These are phyloP conservation scores for Cerrena zonata DNA, from an alignment of 1,284 basidiomycete genomes.

Conservation along the genomic window DNA sequence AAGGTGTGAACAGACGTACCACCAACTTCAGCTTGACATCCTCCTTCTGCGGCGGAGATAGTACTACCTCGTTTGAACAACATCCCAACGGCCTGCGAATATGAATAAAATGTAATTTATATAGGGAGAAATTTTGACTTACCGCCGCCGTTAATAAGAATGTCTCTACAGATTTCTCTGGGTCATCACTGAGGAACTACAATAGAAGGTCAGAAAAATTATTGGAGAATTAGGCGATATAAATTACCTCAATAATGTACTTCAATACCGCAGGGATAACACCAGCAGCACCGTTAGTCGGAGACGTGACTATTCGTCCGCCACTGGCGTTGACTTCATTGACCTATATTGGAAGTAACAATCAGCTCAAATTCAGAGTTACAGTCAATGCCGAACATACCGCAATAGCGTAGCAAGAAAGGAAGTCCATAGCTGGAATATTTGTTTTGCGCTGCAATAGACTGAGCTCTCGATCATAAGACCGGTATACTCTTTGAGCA, in stretches of 20 bases:
- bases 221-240: not conserved
- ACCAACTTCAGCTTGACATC: constrained; percentile 82
- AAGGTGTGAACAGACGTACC: constrained; percentile 36
- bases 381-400: constrained; percentile 39
- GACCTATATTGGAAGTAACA: not conserved
- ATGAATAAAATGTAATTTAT: no score
- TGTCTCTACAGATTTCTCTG: constrained; percentile 79
- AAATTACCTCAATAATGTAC: constrained; percentile 71
- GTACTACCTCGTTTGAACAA: constrained; percentile 95
- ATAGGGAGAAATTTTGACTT: constrained; percentile 20
- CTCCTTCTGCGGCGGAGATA: constrained; percentile 92
- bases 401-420: constrained; percentile 88
- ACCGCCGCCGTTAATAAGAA: constrained; percentile 81
- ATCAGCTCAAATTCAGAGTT: not conserved
- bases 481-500: constrained; percentile 15
- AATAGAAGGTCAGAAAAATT: not conserved
- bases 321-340: constrained; percentile 6
- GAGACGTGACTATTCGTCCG: constrained; percentile 61
- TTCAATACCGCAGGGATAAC: constrained; percentile 89
- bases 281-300: constrained; percentile 78
- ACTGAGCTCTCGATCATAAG: not conserved
- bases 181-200: constrained; percentile 84
- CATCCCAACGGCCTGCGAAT: constrained; percentile 80
- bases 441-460: constrained; percentile 65
- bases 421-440: constrained; percentile 90